Evolutionary conservation across 2,329 filamentous ascomycete species (phyloP).

Genomic region (Pseudocercospora macadamiae): DNA sequence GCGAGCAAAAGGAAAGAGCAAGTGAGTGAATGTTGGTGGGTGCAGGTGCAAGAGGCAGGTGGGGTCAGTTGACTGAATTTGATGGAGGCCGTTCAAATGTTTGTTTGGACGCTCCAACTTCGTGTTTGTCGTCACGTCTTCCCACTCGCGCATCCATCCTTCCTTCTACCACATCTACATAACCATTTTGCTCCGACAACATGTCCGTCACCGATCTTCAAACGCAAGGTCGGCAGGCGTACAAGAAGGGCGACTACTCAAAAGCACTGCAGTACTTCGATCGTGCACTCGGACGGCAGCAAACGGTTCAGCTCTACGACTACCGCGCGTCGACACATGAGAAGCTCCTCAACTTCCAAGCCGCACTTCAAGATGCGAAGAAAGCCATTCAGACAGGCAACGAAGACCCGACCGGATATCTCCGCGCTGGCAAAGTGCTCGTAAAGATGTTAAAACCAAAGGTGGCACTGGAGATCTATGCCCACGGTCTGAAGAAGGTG

Average conservation of each 20-base stretch:
- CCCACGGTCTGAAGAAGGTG: constrained; percentile 59
- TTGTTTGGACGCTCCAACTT: not conserved
- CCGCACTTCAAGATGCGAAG: constrained; percentile 60
- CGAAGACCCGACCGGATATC: constrained; percentile 59
- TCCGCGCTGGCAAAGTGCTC: constrained; percentile 56
- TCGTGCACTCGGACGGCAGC: constrained; percentile 33
- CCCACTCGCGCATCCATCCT: not conserved
- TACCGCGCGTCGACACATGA: constrained; percentile 59
- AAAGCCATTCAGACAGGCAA: constrained; percentile 57
- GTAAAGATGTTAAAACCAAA: constrained; percentile 54
- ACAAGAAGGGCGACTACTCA: constrained; percentile 47
- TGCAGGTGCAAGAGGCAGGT: no score
- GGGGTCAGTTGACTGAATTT: no score
- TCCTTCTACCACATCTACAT: not conserved
- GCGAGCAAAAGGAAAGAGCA: not conserved
- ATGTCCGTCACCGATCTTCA: constrained; percentile 16
- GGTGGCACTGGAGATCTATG: constrained; percentile 60
- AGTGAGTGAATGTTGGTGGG: not conserved
- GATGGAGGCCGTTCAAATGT: no score
- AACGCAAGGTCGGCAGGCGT: constrained; percentile 35
- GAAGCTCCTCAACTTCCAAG: constrained; percentile 54
- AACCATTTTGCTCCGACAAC: not conserved
- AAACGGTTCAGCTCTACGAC: constrained; percentile 52
- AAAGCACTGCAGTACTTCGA: constrained; percentile 45
- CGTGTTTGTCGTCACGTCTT: not conserved